These are phyloP conservation scores for Ophiosphaerella narmari DNA, from an alignment of 2,329 filamentous ascomycete species.

Conservation along the genomic window DNA sequence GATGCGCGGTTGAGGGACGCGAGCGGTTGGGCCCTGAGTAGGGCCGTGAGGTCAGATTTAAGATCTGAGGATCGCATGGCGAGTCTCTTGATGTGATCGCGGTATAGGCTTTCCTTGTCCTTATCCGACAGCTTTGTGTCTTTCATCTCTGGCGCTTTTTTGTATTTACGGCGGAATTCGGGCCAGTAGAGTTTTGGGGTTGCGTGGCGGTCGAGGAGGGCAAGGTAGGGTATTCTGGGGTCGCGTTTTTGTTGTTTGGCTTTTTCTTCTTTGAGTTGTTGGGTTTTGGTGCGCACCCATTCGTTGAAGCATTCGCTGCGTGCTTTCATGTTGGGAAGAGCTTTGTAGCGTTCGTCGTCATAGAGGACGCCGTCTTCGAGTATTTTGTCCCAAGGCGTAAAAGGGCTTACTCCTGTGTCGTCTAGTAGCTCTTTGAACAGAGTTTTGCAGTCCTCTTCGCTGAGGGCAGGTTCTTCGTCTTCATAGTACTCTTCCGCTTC, in stretches of 20 bases:
- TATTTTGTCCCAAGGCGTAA: slow-evolving; percentile 87
- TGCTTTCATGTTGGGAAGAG: slow-evolving; percentile 77
- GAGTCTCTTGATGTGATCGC: slow-evolving; percentile 71
- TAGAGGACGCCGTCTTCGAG: slow-evolving; percentile 81
- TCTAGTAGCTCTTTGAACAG: slow-evolving; percentile 86
- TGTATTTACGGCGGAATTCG: slow-evolving; percentile 91
- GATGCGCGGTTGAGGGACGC: slow-evolving; percentile 65
- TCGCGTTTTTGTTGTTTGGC: slow-evolving; percentile 80
- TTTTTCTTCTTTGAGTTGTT: slow-evolving; percentile 70
- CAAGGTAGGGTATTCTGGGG: slow-evolving; percentile 79
- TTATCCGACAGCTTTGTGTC: slow-evolving; percentile 65
- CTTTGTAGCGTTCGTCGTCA: slow-evolving; percentile 85
- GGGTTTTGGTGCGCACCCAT: slow-evolving; percentile 81
- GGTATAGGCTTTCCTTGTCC: slow-evolving; percentile 78
- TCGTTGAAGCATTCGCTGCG: slow-evolving; percentile 82
- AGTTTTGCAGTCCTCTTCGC: slow-evolving; percentile 73
- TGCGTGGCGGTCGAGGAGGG: slow-evolving; percentile 78
- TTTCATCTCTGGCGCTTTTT: slow-evolving; percentile 79
- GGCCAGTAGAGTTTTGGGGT: slow-evolving; percentile 96
- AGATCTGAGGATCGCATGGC: slow-evolving; percentile 67
- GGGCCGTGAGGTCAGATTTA: slow-evolving; percentile 69
- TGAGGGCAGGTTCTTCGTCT: slow-evolving; percentile 72
- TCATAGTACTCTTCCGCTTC: slow-evolving; percentile 69
- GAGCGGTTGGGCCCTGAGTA: slow-evolving; percentile 67
- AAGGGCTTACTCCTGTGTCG: slow-evolving; percentile 82